Evolutionary conservation across 768 basidiomycete species (phyloP).

Genomic region (Pilatotrama ljubarskyi): DNA sequence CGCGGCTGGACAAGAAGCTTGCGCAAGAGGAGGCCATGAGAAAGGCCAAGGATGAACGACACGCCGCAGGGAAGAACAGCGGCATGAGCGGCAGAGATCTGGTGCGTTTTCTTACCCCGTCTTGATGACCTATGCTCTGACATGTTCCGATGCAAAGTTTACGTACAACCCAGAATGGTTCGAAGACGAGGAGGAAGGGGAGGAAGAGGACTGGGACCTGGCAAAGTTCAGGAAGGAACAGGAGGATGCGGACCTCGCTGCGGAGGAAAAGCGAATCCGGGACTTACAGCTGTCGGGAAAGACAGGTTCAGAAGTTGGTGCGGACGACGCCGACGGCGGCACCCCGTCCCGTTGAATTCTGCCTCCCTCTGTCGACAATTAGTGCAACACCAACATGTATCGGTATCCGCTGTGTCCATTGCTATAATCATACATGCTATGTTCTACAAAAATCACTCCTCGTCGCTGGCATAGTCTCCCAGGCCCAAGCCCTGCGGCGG

Average conservation of each 20-base stretch:
- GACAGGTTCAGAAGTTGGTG: slow-evolving; percentile 30
- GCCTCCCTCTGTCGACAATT: background rate
- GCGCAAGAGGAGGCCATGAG: slow-evolving; percentile 81
- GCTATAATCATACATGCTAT: slow-evolving; percentile 12
- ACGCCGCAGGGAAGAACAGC: slow-evolving; percentile 82
- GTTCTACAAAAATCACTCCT: slow-evolving; percentile 33
- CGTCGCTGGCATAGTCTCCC: slow-evolving; percentile 79
- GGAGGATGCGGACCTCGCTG: slow-evolving; percentile 58
- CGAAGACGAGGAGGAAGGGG: slow-evolving; percentile 66
- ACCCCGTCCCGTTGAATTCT: background rate
- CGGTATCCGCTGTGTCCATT: slow-evolving; percentile 18
- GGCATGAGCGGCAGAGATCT: slow-evolving; percentile 97
- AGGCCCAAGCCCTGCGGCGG: slow-evolving; percentile 56
- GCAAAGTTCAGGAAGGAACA: slow-evolving; percentile 59
- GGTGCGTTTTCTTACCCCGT: slow-evolving; percentile 43
- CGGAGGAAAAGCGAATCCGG: slow-evolving; percentile 54
- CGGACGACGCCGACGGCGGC: slow-evolving; percentile 32
- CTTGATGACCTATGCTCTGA: slow-evolving; percentile 3
- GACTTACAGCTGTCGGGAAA: slow-evolving; percentile 39
- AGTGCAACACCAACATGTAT: slow-evolving; percentile 14
- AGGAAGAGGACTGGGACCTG: slow-evolving; percentile 50
- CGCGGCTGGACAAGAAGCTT: slow-evolving; percentile 90
- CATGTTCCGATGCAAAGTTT: slow-evolving; percentile 53
- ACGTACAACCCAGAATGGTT: slow-evolving; percentile 97
- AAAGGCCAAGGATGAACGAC: slow-evolving; percentile 80